These are phyloP conservation scores for Cenococcum geophilum DNA, from an alignment of 495 filamentous ascomycete species.

Conservation along the genomic window DNA sequence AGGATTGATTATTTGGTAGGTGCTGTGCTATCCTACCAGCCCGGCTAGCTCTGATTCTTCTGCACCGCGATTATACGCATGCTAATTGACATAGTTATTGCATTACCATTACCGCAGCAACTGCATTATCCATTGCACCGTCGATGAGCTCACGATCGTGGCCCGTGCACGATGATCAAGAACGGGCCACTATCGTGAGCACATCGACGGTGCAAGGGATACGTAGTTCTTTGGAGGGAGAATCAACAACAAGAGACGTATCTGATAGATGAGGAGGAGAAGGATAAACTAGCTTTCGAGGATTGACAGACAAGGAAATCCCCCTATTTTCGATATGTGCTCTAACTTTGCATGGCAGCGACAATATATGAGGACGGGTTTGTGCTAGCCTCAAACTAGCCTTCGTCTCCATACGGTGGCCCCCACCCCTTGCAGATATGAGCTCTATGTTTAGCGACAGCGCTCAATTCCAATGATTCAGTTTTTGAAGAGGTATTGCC, in stretches of 20 bases:
- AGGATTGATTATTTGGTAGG: constrained; percentile 64
- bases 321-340: constrained; percentile 65
- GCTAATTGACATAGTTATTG: constrained; percentile 49
- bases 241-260: constrained; percentile 47
- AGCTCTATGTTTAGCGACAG: too few relatives aligned
- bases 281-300: constrained; percentile 59
- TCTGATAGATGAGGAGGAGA: constrained; percentile 53
- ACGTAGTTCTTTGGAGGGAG: constrained; percentile 50
- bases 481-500: too few relatives aligned
- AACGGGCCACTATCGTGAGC: too few relatives aligned
- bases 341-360: constrained; percentile 37
- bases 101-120: constrained; percentile 55
- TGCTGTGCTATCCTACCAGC: constrained; percentile 7
- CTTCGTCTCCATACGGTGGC: too few relatives aligned
- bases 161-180: too few relatives aligned
- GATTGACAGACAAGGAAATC: constrained; percentile 76
- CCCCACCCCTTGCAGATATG: too few relatives aligned
- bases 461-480: too few relatives aligned
- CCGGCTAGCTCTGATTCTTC: neutral
- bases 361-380: too few relatives aligned
- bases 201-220: too few relatives aligned
- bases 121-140: too few relatives aligned
- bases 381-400: too few relatives aligned
- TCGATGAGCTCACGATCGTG: too few relatives aligned
- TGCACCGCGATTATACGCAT: constrained; percentile 4